Conservation (phyloP, 2,329 filamentous ascomycete species). For the Emmonsia crescens region DNA sequence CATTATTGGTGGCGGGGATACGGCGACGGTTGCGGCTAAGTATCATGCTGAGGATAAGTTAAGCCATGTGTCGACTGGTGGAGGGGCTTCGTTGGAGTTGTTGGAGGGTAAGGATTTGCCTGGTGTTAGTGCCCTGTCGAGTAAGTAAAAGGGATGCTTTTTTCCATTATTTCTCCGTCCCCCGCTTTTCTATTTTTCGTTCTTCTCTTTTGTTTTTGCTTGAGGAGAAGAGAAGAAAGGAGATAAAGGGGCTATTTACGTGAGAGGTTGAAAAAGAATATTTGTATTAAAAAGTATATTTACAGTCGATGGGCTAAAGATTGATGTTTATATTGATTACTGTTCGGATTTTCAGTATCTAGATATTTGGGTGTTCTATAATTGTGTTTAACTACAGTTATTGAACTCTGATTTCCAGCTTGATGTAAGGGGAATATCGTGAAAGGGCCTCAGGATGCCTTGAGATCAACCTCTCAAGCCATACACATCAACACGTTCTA, state of each 20-base stretch:
- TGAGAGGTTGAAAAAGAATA: no score
- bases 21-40: slow-evolving; percentile 94
- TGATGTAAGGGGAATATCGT: no score
- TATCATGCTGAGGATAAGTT: slow-evolving; percentile 94
- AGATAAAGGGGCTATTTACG: no score
- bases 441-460: no score
- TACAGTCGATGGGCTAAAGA: not conserved
- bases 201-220: not conserved
- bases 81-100: slow-evolving; percentile 88
- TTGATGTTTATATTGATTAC: not conserved
- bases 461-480: no score
- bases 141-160: slow-evolving; percentile 42
- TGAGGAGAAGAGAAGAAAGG: not conserved
- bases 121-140: slow-evolving; percentile 82
- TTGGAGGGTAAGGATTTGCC: slow-evolving; percentile 97
- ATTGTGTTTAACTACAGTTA: no score
- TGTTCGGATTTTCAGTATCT: not conserved
- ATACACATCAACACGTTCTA: no score
- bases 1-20: slow-evolving; percentile 97
- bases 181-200: not conserved
- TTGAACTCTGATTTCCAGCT: no score
- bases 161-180: not conserved
- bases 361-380: no score
- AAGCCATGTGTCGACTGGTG: slow-evolving; percentile 95
- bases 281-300: not conserved